Conservation (phyloP, 306 rosid genomes). For the Begonia peltatifolia region DNA sequence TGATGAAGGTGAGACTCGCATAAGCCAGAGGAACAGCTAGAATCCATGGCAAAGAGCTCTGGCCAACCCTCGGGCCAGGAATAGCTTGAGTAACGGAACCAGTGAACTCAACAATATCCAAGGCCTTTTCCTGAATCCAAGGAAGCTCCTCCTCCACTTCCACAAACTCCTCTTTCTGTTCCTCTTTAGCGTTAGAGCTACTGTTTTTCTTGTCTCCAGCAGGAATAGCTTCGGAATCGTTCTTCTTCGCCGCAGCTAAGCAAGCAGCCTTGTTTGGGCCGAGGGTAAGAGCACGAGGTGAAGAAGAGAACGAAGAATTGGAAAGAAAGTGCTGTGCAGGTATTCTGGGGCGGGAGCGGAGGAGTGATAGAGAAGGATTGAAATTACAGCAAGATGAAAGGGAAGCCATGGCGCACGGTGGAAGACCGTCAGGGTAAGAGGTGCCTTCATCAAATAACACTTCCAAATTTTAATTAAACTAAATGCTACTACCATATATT, state of each 20-base stretch:
- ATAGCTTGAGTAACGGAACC: conserved; percentile 84
- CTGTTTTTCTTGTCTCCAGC: conserved; percentile 6
- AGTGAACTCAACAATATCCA: conserved; percentile 85
- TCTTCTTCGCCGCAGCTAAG: conserved; percentile 18
- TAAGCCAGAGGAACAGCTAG: conserved; percentile 77
- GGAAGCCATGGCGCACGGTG: no score
- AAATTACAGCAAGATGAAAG: no score
- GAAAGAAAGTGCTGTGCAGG: not conserved
- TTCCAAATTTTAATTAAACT: no score
- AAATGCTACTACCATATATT: no score
- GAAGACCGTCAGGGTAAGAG: no score
- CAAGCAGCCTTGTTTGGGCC: conserved; percentile 3
- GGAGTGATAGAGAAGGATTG: no score
- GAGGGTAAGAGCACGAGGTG: not conserved
- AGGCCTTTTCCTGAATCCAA: conserved; percentile 90
- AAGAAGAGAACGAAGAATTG: conserved; percentile 7
- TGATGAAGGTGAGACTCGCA: conserved; percentile 49
- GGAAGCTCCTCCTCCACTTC: conserved; percentile 77
- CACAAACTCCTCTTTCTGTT: conserved; percentile 7
- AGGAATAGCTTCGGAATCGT: conserved; percentile 9
- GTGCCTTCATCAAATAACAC: no score
- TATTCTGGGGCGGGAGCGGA: no score
- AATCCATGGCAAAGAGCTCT: conserved; percentile 81
- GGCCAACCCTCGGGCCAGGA: conserved; percentile 87
- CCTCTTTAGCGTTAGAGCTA: not conserved